phyloP scores from a whole-genome alignment of 768 basidiomycete genomes.

The Xerocomellus chrysenteron region DNA sequence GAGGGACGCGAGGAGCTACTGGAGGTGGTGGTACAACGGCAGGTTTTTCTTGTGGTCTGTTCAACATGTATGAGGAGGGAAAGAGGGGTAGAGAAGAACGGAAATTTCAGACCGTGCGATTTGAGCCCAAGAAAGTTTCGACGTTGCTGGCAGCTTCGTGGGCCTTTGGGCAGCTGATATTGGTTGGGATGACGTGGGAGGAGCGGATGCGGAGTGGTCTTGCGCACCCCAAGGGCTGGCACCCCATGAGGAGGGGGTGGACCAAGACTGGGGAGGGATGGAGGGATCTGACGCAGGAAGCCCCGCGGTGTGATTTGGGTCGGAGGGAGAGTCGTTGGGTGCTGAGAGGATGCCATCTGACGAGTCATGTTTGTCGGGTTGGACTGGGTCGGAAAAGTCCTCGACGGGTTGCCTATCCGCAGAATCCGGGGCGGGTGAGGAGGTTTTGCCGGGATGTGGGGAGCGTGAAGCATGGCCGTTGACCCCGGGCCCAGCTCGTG shows the following conservation, averaged over 20 bases:
- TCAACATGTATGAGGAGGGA: constrained; percentile 2
- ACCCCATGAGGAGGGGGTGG: constrained; percentile 37
- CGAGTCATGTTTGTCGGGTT: constrained; percentile 14
- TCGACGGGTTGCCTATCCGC: constrained; percentile 26
- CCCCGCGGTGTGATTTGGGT: constrained; percentile 13
- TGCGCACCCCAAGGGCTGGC: constrained; percentile 31
- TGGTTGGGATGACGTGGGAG: constrained; percentile 12
- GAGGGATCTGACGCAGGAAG: constrained; percentile 9
- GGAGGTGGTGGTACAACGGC: constrained; percentile 40
- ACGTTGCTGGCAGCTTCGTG: constrained; percentile 62
- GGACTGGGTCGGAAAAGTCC: constrained; percentile 14
- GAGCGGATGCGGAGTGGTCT: constrained; percentile 39
- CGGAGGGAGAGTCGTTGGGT: constrained; percentile 17
- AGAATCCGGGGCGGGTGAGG: constrained; percentile 36
- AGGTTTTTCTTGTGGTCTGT: constrained; percentile 67
- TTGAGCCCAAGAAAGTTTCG: constrained; percentile 85
- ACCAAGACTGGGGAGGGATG: constrained; percentile 15
- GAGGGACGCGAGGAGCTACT: constrained; percentile 14
- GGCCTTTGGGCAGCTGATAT: constrained; percentile 27
- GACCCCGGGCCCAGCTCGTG: constrained; percentile 35
- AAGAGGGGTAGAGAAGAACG: not conserved
- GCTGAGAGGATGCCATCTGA: constrained; percentile 13
- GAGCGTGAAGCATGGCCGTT: constrained; percentile 35
- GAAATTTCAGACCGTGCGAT: constrained; percentile 53
- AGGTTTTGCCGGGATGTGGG: constrained; percentile 25